Percentiles rank a stretch among this genome's conserved stretches.
These are phyloP conservation scores for Bromus sterilis DNA, from an alignment of 176 grass and related monocot genomes.

Conservation along the genomic window DNA sequence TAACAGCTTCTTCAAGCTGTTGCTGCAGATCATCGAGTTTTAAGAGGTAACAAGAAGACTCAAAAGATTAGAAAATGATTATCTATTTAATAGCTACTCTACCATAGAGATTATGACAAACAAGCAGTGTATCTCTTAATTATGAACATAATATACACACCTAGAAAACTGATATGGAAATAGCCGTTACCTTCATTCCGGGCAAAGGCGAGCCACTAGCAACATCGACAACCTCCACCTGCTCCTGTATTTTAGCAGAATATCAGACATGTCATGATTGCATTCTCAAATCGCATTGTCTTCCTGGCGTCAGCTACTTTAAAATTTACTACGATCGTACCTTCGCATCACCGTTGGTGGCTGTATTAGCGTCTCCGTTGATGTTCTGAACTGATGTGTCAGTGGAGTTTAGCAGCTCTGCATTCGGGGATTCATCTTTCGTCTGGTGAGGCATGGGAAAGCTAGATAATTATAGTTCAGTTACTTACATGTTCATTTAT, in stretches of 20 bases:
- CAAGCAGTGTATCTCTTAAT: slow-evolving; percentile 4
- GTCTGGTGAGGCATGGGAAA: slow-evolving; percentile 59
- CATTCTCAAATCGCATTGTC: background rate
- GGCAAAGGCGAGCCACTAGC: slow-evolving; percentile 88
- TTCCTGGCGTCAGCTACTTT: background rate
- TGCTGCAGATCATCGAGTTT: slow-evolving; percentile 55
- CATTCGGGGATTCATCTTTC: slow-evolving; percentile 45
- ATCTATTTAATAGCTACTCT: background rate
- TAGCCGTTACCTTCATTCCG: slow-evolving; percentile 68
- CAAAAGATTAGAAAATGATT: background rate
- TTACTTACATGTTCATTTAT: slow-evolving; percentile 7
- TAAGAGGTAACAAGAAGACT: background rate
- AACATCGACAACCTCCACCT: slow-evolving; percentile 49
- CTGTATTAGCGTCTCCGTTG: background rate
- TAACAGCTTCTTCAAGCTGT: slow-evolving; percentile 72
- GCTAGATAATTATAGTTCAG: slow-evolving; percentile 57
- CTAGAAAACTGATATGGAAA: background rate
- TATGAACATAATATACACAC: background rate
- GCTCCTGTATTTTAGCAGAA: slow-evolving; percentile 47
- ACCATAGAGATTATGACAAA: background rate
- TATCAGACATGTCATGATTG: slow-evolving; percentile 7
- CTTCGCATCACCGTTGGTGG: slow-evolving; percentile 18
- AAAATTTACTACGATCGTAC: background rate
- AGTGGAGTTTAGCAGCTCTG: slow-evolving; percentile 33
- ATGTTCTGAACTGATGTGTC: slow-evolving; percentile 9